A percentile compares a stretch with the other conserved stretches of the same genome.
Conservation (phyloP, 495 filamentous ascomycete genomes). For the Rhizodiscina lignyota region DNA sequence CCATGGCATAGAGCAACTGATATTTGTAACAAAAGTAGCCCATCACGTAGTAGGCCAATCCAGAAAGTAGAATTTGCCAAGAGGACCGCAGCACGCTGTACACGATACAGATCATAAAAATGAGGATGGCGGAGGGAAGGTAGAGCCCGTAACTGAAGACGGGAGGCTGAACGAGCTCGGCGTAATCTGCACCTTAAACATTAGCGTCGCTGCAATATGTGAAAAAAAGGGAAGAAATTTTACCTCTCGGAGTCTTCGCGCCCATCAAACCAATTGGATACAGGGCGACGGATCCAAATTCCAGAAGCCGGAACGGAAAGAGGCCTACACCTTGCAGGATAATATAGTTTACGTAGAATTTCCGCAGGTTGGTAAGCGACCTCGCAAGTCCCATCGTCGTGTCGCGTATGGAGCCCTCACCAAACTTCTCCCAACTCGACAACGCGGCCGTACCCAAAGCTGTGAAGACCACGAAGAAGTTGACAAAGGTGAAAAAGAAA, state of each 20-base stretch:
- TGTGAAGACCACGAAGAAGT: slow-evolving; percentile 91
- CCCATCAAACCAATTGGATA: slow-evolving; percentile 66
- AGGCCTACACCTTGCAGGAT: slow-evolving; percentile 83
- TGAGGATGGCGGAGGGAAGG: slow-evolving; percentile 76
- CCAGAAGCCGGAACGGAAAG: slow-evolving; percentile 80
- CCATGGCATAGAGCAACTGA: slow-evolving; percentile 95
- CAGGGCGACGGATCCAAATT: slow-evolving; percentile 70
- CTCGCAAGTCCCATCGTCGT: slow-evolving; percentile 50
- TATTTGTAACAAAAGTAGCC: slow-evolving; percentile 97
- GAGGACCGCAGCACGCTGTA: slow-evolving; percentile 81
- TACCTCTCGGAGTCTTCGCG: slow-evolving; percentile 71
- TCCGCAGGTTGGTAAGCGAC: slow-evolving; percentile 52
- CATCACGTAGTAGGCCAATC: slow-evolving; percentile 72
- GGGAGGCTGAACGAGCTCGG: slow-evolving; percentile 66
- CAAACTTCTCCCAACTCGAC: slow-evolving; percentile 24
- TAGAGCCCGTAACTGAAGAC: slow-evolving; percentile 93
- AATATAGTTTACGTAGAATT: slow-evolving; percentile 90
- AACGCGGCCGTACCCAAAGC: slow-evolving; percentile 62
- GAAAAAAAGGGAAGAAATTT: neutral
- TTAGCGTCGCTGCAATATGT: neutral
- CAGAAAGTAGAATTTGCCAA: slow-evolving; percentile 66
- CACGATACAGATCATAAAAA: slow-evolving; percentile 86
- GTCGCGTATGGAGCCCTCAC: neutral
- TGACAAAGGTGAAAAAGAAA: slow-evolving; percentile 99
- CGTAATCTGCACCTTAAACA: slow-evolving; percentile 42